phyloP scores from a whole-genome alignment of 1,284 basidiomycete genomes.

The Austroboletus niveus region DNA sequence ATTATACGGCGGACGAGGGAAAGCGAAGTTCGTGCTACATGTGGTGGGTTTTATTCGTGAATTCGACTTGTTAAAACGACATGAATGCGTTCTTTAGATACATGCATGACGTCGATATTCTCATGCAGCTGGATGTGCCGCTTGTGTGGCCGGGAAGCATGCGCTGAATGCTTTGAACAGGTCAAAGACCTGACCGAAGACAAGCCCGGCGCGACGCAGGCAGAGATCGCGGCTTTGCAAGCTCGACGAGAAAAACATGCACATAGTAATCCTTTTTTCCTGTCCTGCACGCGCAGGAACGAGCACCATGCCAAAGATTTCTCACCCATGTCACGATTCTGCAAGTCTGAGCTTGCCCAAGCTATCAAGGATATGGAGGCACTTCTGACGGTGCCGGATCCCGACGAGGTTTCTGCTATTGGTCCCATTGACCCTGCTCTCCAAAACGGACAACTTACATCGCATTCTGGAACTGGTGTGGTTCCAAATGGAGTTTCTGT shows the following conservation, averaged over 20 bases:
- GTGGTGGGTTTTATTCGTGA: constrained; percentile 53
- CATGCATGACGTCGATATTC: constrained; percentile 91
- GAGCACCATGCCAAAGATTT: constrained; percentile 70
- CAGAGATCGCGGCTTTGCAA: constrained; percentile 48
- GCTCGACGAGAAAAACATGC: constrained; percentile 57
- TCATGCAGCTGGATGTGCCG: constrained; percentile 87
- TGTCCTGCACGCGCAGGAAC: constrained; percentile 64
- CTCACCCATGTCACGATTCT: constrained; percentile 79
- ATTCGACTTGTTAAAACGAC: constrained; percentile 4
- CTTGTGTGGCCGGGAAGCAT: constrained; percentile 88
- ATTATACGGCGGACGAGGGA: constrained; percentile 74
- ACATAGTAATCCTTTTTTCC: constrained; percentile 69
- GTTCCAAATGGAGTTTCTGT: constrained; percentile 11
- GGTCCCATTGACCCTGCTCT: constrained; percentile 26
- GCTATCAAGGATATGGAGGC: constrained; percentile 67
- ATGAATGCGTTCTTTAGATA: constrained; percentile 52
- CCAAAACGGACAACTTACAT: constrained; percentile 12
- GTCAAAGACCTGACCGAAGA: constrained; percentile 64
- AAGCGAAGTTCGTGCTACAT: constrained; percentile 77
- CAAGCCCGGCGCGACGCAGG: constrained; percentile 43
- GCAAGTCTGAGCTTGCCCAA: constrained; percentile 58
- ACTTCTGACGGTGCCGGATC: constrained; percentile 40
- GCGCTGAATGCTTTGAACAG: constrained; percentile 77
- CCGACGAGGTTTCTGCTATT: constrained; percentile 21
- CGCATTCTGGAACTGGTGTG: constrained; percentile 1